These are phyloP conservation scores for Vanilla planifolia DNA, from an alignment of 106 monocot species.

Conservation along the genomic window DNA sequence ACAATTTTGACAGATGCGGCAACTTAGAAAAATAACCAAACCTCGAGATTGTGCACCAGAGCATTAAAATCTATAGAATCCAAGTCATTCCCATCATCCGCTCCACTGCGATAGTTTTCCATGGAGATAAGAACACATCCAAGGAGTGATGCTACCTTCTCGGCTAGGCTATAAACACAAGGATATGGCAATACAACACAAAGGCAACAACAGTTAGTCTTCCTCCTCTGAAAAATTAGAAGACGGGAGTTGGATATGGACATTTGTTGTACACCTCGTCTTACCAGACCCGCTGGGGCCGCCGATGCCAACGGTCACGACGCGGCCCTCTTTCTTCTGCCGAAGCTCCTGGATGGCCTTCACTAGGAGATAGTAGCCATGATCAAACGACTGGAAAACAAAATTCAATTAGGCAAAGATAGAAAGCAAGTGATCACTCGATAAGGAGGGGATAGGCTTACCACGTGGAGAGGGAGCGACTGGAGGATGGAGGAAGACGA, in stretches of 20 bases:
- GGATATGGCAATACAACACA: not conserved
- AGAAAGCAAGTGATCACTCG: not conserved
- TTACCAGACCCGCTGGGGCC: constrained; percentile 98
- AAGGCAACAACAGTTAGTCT: not conserved
- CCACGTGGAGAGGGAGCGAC: constrained; percentile 92
- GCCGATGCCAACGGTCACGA: constrained; percentile 86
- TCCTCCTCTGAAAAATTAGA: not conserved
- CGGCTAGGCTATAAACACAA: constrained; percentile 58
- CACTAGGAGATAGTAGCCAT: constrained; percentile 88
- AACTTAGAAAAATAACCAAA: constrained; percentile 8
- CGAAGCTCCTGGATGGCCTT: constrained; percentile 96
- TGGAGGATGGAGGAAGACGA: constrained; percentile 71
- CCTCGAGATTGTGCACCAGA: constrained; percentile 73
- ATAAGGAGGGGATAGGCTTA: constrained; percentile 11
- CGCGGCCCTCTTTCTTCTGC: constrained; percentile 72
- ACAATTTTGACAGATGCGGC: not conserved
- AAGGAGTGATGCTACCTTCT: constrained; percentile 91
- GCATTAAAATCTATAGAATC: constrained; percentile 73
- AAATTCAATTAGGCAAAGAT: not conserved
- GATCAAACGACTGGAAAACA: constrained; percentile 71
- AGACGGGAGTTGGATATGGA: not conserved
- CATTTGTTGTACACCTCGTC: constrained; percentile 46
- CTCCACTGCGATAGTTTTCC: constrained; percentile 84
- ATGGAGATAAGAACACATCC: constrained; percentile 84
- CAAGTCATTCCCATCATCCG: constrained; percentile 81